Percentiles rank a stretch among this genome's conserved stretches.
Conservation (phyloP, 768 basidiomycete genomes). For the Postia placenta region DNA sequence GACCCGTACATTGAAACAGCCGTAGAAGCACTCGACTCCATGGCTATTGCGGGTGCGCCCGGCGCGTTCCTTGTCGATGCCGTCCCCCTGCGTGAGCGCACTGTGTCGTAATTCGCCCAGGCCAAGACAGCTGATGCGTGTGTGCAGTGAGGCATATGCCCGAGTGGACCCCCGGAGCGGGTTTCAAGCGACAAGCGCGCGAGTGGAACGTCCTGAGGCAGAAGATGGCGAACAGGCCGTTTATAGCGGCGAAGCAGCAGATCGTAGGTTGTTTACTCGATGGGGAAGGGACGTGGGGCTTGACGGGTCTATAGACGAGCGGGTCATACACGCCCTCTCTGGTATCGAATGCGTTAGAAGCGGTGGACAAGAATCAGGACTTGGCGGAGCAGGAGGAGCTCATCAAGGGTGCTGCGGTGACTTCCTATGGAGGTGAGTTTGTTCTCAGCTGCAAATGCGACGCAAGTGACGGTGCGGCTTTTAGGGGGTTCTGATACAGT, state of each 20-base stretch:
- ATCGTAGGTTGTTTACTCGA: conserved; percentile 1
- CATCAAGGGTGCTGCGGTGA: conserved; percentile 1
- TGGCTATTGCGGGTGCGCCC: conserved; percentile 2
- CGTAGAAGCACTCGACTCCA: conserved; percentile 1
- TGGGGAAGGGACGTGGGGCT: neutral
- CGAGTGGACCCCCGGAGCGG: conserved; percentile 15
- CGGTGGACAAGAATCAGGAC: neutral
- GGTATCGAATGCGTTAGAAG: neutral
- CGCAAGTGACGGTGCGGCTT: neutral
- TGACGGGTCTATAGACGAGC: too few relatives aligned
- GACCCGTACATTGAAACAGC: conserved; percentile 12
- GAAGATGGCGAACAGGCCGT: neutral
- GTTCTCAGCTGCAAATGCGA: neutral
- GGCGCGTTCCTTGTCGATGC: conserved; percentile 12
- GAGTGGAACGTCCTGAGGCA: neutral
- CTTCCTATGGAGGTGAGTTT: neutral
- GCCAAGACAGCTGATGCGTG: neutral
- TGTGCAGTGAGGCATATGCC: conserved; percentile 16
- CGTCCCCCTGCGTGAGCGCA: conserved; percentile 12
- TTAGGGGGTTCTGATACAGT: conserved; percentile 5
- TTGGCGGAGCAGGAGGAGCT: neutral
- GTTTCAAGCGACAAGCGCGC: conserved; percentile 11
- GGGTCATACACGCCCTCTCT: neutral
- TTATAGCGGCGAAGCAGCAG: neutral
- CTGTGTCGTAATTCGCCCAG: too few relatives aligned